Evolutionary conservation across 1,284 basidiomycete species (phyloP).

Genomic region (Marasmius fiardii): DNA sequence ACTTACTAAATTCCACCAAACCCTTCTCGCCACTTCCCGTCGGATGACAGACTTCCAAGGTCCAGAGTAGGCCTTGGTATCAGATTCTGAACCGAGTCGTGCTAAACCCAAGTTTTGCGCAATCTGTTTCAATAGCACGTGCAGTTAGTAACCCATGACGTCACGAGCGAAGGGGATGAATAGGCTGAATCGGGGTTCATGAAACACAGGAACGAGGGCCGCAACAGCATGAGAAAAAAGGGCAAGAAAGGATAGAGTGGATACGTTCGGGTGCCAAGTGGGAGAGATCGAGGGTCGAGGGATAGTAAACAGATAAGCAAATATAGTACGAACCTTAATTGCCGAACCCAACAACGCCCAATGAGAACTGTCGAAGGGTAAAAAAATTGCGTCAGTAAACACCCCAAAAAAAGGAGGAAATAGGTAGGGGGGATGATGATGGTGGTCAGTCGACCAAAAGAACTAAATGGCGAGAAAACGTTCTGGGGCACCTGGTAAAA

Average conservation of each 20-base stretch:
- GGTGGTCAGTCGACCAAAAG: too few species aligned
- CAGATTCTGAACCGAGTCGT: slow-evolving; percentile 20
- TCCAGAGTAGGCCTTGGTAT: slow-evolving; percentile 15
- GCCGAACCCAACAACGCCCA: slow-evolving; percentile 21
- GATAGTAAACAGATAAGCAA: background rate
- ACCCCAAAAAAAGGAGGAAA: too few species aligned
- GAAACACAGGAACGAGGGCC: background rate
- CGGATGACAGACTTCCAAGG: slow-evolving; percentile 20
- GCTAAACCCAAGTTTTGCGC: slow-evolving; percentile 23
- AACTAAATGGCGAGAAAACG: too few species aligned
- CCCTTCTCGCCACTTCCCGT: slow-evolving; percentile 20
- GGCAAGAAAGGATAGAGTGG: background rate
- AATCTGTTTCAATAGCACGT: slow-evolving; percentile 13
- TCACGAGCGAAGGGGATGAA: too few species aligned
- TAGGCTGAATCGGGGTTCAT: too few species aligned
- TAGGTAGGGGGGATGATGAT: too few species aligned
- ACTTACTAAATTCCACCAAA: slow-evolving; percentile 23
- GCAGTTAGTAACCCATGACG: too few species aligned
- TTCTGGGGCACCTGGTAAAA: too few species aligned
- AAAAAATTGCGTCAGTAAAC: background rate
- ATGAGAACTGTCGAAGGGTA: slow-evolving; percentile 15
- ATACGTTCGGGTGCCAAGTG: background rate
- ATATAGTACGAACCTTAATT: slow-evolving; percentile 17
- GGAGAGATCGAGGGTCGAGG: background rate
- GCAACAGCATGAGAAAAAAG: background rate